These are phyloP conservation scores for Erodium maritimum DNA, from an alignment of 345 rosid species.

Conservation along the genomic window DNA sequence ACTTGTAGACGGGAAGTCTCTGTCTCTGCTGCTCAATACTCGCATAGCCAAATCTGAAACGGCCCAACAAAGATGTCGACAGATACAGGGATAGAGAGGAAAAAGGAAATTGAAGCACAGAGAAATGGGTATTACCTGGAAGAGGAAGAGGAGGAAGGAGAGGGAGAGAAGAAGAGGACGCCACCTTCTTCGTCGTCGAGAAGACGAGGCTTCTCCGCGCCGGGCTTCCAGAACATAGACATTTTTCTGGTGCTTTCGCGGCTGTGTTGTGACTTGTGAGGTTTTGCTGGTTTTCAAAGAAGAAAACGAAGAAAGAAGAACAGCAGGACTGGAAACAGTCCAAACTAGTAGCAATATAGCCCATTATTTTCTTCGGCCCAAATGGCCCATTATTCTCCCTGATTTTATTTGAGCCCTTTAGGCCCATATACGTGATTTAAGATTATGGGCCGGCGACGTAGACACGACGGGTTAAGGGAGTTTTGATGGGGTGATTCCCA, in stretches of 20 bases:
- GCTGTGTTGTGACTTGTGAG: no score
- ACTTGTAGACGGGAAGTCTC: constrained; percentile 81
- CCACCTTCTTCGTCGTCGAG: constrained; percentile 95
- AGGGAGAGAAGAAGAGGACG: constrained; percentile 54
- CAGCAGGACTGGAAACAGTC: no score
- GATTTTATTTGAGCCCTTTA: no score
- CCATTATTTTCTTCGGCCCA: no score
- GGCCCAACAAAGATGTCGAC: neutral
- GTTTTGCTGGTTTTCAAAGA: no score
- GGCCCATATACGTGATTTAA: no score
- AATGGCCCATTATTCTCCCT: no score
- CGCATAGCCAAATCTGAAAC: constrained; percentile 47
- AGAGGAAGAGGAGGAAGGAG: constrained; percentile 46
- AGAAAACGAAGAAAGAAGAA: no score
- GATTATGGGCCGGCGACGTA: no score
- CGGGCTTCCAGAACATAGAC: constrained; percentile 94
- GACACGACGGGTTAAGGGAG: no score
- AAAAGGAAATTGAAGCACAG: neutral
- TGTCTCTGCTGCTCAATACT: constrained; percentile 79
- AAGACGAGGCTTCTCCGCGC: constrained; percentile 70
- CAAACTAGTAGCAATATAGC: no score
- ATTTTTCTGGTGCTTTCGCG: constrained; percentile 12
- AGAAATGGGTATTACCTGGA: constrained; percentile 40
- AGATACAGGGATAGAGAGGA: neutral
- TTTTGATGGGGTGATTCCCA: no score